These are phyloP conservation scores for Ophiostoma sp. DNA, from an alignment of 2,329 filamentous ascomycete genomes.

Conservation along the genomic window DNA sequence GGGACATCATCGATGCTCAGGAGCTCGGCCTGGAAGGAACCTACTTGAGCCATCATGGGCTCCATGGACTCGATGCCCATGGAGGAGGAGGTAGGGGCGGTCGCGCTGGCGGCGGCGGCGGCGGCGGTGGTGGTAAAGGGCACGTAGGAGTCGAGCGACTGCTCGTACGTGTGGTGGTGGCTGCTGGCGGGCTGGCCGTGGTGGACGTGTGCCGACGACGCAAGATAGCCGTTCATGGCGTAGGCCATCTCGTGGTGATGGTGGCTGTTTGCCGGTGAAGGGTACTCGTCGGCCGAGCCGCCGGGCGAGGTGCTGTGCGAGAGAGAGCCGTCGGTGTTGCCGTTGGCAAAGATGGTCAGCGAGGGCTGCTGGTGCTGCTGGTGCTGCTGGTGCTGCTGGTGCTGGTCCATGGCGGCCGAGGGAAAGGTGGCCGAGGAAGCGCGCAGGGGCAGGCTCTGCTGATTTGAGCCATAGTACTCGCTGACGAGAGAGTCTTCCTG, in stretches of 20 bases:
- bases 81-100: background rate
- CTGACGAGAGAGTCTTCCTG: slow-evolving; percentile 30
- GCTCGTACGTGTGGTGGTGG: background rate
- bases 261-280: slow-evolving; percentile 21
- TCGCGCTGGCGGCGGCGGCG: background rate
- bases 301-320: slow-evolving; percentile 18
- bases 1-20: slow-evolving; percentile 19
- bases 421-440: slow-evolving; percentile 38
- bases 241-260: slow-evolving; percentile 16
- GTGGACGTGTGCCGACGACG: background rate
- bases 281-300: slow-evolving; percentile 27
- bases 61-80: slow-evolving; percentile 23
- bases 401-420: slow-evolving; percentile 24
- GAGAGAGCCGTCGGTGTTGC: background rate
- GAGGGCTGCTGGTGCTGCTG: slow-evolving; percentile 14
- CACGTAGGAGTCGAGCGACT: slow-evolving; percentile 1
- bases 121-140: slow-evolving; percentile 16
- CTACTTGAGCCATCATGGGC: slow-evolving; percentile 23
- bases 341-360: slow-evolving; percentile 12
- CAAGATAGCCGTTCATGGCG: background rate
- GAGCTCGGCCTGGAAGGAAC: slow-evolving; percentile 26
- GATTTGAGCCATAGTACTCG: slow-evolving; percentile 35
- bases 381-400: background rate
- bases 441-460: slow-evolving; percentile 34
- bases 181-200: background rate